A percentile compares a stretch with the other conserved stretches of the same genome.
Conservation (phyloP, 2,329 filamentous ascomycete genomes). For the Nemania sp. region DNA sequence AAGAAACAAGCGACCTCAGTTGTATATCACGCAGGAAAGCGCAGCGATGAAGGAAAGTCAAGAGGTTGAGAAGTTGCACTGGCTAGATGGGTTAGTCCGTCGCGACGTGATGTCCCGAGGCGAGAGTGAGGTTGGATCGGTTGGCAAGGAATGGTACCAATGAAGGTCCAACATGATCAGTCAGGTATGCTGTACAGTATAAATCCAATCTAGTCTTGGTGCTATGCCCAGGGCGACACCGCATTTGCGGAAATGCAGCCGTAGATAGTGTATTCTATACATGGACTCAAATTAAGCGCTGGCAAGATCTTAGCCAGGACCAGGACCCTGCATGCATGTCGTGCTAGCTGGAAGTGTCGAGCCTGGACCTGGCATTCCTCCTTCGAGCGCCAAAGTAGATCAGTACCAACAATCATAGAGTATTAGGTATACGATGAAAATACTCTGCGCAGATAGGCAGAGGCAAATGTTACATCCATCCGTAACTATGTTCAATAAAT, state of each 20-base stretch:
- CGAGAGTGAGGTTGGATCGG: neutral
- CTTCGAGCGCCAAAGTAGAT: neutral
- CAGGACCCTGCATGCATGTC: conserved; percentile 24
- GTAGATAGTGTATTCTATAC: neutral
- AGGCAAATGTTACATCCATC: too few relatives aligned
- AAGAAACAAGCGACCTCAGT: neutral
- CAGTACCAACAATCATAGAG: too few relatives aligned
- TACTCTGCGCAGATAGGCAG: too few relatives aligned
- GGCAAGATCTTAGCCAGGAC: conserved; percentile 14
- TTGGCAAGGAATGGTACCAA: neutral
- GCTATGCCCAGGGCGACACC: conserved; percentile 7
- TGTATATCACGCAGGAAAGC: conserved; percentile 12
- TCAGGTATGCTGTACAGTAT: conserved; percentile 2
- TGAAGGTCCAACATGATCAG: neutral
- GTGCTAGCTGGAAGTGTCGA: neutral
- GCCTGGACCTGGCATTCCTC: conserved; percentile 1
- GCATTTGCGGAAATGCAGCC: neutral
- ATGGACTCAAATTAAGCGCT: conserved; percentile 12
- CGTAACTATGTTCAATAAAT: too few relatives aligned
- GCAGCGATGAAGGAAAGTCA: conserved; percentile 10
- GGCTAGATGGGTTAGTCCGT: neutral
- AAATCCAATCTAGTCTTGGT: conserved; percentile 24
- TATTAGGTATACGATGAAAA: neutral
- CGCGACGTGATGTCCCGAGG: neutral
- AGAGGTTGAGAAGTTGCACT: neutral